Percentiles rank a stretch among this genome's conserved stretches.
phyloP scores from a whole-genome alignment of 2,329 filamentous ascomycete species.

The Trichophyton mentagrophytes region DNA sequence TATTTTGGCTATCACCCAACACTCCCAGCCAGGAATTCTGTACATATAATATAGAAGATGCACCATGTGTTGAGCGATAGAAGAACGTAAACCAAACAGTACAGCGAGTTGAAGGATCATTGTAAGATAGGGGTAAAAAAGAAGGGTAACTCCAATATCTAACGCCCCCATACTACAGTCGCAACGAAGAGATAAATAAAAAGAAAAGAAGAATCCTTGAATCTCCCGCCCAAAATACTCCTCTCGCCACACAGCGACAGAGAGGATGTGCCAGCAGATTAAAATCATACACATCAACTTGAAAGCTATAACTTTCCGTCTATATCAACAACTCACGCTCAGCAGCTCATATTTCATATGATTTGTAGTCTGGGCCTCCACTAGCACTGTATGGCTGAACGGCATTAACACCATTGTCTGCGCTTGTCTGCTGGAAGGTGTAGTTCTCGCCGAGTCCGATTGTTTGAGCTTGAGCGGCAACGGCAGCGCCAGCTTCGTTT shows the following conservation, averaged over 20 bases:
- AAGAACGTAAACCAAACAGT: not conserved
- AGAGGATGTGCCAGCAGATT: not conserved
- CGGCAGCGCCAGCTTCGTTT: constrained; percentile 29
- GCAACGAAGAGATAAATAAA: not conserved
- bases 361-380: constrained; percentile 30
- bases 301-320: not conserved
- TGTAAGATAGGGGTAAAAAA: not conserved
- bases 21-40: not conserved
- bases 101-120: not conserved
- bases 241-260: not conserved
- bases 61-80: not conserved
- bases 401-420: constrained; percentile 16
- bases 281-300: not conserved
- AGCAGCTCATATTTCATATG: constrained; percentile 28
- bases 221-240: not conserved
- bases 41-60: not conserved
- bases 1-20: constrained; percentile 12
- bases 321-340: not conserved
- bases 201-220: not conserved
- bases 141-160: not conserved
- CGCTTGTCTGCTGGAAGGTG: constrained; percentile 28
- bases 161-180: constrained; percentile 1
- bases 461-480: constrained; percentile 25
- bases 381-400: constrained; percentile 31
- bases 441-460: constrained; percentile 26